phyloP scores from a whole-genome alignment of 129 eudicot species.

The sunflower (Helianthus annuus) region DNA sequence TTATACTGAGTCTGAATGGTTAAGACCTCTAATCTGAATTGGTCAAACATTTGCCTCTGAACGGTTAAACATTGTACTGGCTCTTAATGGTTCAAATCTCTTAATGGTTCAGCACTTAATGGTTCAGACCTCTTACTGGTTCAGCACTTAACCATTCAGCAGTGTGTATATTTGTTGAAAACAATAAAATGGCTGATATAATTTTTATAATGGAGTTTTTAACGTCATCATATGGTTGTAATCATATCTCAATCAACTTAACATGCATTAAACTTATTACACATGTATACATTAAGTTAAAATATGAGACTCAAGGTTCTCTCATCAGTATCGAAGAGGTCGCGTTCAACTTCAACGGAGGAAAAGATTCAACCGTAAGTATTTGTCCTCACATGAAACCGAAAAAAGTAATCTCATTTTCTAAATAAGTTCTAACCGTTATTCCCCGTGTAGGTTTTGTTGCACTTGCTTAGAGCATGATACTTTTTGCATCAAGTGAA shows the following conservation, averaged over 20 bases:
- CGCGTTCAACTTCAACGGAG: constrained; percentile 97
- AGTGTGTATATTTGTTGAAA: too few relatives aligned
- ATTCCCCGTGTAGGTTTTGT: constrained; percentile 55
- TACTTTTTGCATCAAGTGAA: constrained; percentile 65
- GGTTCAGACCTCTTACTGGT: too few relatives aligned
- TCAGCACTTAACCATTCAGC: too few relatives aligned
- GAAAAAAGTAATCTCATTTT: neutral
- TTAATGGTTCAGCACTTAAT: too few relatives aligned
- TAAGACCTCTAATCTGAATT: too few relatives aligned
- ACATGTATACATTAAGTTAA: constrained; percentile 11
- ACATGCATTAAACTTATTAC: neutral
- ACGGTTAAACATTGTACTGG: too few relatives aligned
- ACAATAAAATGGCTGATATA: too few relatives aligned
- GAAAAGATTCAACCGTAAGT: constrained; percentile 98
- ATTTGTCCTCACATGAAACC: constrained; percentile 17
- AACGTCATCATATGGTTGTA: too few relatives aligned
- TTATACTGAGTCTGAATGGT: too few relatives aligned
- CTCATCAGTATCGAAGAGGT: constrained; percentile 80
- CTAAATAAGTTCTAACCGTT: neutral
- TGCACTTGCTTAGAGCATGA: constrained; percentile 88
- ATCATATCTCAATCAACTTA: neutral
- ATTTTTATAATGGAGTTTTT: too few relatives aligned
- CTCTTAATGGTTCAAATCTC: too few relatives aligned
- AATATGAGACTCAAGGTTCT: neutral
- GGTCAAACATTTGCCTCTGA: too few relatives aligned